These are phyloP conservation scores for Mediolabrus comicus DNA, from an alignment of 108 stramenopile species.

Conservation along the genomic window DNA sequence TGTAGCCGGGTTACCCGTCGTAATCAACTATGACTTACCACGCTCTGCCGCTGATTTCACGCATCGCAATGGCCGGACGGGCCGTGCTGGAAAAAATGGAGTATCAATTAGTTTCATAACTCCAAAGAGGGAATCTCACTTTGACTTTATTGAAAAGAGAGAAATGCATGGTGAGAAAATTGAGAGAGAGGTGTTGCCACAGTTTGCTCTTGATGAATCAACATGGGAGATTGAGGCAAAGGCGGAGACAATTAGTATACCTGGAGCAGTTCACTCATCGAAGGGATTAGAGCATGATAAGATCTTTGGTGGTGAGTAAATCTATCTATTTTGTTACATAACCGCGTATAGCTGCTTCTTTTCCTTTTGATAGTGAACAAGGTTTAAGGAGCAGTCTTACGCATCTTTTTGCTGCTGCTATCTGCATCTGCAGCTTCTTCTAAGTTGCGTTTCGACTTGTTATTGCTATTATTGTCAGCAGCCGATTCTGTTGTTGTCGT, in stretches of 20 bases:
- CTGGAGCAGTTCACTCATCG: conserved; percentile 56
- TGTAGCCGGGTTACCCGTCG: conserved; percentile 81
- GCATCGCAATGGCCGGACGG: conserved; percentile 95
- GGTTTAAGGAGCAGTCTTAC: not conserved
- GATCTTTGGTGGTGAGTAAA: conserved; percentile 71
- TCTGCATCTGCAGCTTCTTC: not conserved
- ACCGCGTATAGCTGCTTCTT: not conserved
- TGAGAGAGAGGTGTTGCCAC: conserved; percentile 56
- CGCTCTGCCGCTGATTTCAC: conserved; percentile 86
- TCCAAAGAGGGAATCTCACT: conserved; percentile 63
- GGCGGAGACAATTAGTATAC: conserved; percentile 35
- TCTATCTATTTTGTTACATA: not conserved
- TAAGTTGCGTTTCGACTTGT: not conserved
- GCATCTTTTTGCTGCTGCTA: not conserved
- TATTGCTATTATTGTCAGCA: not conserved
- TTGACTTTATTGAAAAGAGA: conserved; percentile 69
- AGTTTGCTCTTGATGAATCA: conserved; percentile 63
- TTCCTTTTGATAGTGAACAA: not conserved
- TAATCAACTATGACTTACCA: conserved; percentile 92
- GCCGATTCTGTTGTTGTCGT: not conserved
- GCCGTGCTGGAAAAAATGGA: conserved; percentile 92
- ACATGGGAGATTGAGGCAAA: conserved; percentile 46
- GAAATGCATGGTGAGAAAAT: conserved; percentile 44
- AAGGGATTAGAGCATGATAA: conserved; percentile 71
- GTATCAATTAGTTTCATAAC: conserved; percentile 89